Conservation (phyloP, 2,329 filamentous ascomycete species). For the Chaetomium sp. region DNA sequence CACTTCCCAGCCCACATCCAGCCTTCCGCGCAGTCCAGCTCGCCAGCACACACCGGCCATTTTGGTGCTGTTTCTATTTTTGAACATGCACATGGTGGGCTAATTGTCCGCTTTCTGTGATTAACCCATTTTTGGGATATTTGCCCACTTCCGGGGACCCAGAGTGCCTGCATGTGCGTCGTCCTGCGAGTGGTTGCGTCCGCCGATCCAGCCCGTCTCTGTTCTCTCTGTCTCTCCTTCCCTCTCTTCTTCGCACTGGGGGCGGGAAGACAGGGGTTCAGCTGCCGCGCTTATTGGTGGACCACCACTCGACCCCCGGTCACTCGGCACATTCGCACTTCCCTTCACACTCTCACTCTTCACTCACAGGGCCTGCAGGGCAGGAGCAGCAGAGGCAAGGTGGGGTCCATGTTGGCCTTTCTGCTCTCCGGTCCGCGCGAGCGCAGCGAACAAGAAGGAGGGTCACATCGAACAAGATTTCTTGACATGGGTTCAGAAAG, state of each 20-base stretch:
- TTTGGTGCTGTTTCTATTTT: conserved; percentile 37
- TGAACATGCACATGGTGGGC: conserved; percentile 30
- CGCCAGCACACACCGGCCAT: conserved; percentile 7
- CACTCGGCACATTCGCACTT: conserved; percentile 22
- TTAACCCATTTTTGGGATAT: conserved; percentile 25
- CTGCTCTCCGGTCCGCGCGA: too few relatives aligned
- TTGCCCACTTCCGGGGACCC: conserved; percentile 15
- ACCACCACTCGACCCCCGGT: conserved; percentile 18
- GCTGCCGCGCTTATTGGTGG: conserved; percentile 26
- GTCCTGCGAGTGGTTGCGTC: conserved; percentile 11
- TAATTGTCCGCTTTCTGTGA: conserved; percentile 38
- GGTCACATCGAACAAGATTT: conserved; percentile 10
- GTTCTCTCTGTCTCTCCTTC: conserved; percentile 18
- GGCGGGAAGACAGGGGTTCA: conserved; percentile 13
- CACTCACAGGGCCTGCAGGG: too few relatives aligned
- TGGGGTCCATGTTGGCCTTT: too few relatives aligned
- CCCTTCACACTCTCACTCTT: too few relatives aligned
- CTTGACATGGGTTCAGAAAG: conserved; percentile 19
- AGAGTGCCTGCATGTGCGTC: conserved; percentile 13
- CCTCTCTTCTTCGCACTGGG: conserved; percentile 17
- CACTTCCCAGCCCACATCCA: conserved; percentile 47
- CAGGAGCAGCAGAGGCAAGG: too few relatives aligned
- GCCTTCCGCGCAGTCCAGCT: not conserved
- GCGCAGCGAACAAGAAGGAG: conserved; percentile 2
- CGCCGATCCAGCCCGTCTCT: conserved; percentile 14